These are phyloP conservation scores for Penicillium griseofulvum DNA, from an alignment of 2,329 filamentous ascomycete genomes.

Conservation along the genomic window DNA sequence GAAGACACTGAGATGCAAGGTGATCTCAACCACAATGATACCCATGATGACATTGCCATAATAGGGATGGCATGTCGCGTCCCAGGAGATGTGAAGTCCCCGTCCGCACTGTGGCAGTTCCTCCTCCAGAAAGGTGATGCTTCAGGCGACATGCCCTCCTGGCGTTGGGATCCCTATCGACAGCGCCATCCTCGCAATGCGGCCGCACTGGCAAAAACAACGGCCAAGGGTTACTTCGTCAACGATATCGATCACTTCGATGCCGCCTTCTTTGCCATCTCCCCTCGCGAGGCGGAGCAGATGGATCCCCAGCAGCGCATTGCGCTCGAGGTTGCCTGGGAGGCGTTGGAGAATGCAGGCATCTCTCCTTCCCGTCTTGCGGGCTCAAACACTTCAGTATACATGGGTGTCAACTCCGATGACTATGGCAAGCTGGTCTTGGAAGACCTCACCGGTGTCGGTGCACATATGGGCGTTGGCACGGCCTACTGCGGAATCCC, in stretches of 20 bases:
- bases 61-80: background rate
- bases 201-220: background rate
- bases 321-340: background rate
- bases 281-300: background rate
- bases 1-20: background rate
- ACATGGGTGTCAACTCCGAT: conserved; percentile 18
- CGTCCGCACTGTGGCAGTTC: background rate
- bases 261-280: background rate
- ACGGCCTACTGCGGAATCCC: background rate
- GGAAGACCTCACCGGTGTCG: conserved; percentile 39
- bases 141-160: background rate
- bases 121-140: background rate
- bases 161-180: background rate
- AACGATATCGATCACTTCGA: background rate
- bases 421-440: conserved; percentile 39
- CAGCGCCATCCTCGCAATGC: background rate
- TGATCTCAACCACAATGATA: background rate
- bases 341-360: background rate
- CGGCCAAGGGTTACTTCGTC: background rate
- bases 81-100: background rate
- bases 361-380: background rate
- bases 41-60: background rate
- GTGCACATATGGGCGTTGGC: conserved; percentile 32
- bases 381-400: background rate
- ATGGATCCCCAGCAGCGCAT: background rate